Evolutionary conservation across 352 stramenopile genomes (phyloP), one percentile per base, ranked within the genome.

Genomic region (Pythium utonaiense): DNA sequence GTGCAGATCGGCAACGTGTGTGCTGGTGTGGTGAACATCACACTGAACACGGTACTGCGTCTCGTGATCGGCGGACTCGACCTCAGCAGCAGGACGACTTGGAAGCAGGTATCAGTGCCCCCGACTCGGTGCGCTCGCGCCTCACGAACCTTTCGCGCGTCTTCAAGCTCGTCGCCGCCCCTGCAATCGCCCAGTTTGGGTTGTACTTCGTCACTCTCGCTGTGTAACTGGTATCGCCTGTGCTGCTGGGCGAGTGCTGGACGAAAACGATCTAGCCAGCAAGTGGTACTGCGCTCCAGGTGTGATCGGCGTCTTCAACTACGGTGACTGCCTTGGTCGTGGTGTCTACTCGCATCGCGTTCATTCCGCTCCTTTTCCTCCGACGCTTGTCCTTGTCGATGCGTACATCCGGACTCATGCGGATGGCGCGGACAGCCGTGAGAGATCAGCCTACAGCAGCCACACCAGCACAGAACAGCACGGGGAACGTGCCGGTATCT

Each of bases 1-100:
- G 74, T 90, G 19, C 80, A 90, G 58, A 77, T 90, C 34, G 80
- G 76, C 25, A 85, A 88, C 50, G 70, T 70, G 16, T 66, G 49
- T 8, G 74, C 74, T 0, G 78, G 71, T 12, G 66, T 83, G 21
- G 25, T 88, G 36, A 88, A 88, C 70, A 78, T 87, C 53, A 74
- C 74, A 16, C 51, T 83, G 28, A 54, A 65, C 1, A 89, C 78
- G 24, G 12, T 90, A 2, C 60, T 90, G n/a, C 73, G 75, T 38
- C 59, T 86, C 8, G 60, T 69, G 1, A 74, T 88, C 6, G 77
- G 75, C 6, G 75, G 78, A 19, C 48, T 76, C 14, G 54, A 80
- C 42, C 60, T n/a, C 60, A 62, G 21, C 71, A 62, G n/a, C 65
- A 81, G 9, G 28, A 33, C 28, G 28, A 33, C 28, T 33, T 33